phyloP scores from a whole-genome alignment of 2,329 filamentous ascomycete genomes.

The Teratosphaeria destructans region DNA sequence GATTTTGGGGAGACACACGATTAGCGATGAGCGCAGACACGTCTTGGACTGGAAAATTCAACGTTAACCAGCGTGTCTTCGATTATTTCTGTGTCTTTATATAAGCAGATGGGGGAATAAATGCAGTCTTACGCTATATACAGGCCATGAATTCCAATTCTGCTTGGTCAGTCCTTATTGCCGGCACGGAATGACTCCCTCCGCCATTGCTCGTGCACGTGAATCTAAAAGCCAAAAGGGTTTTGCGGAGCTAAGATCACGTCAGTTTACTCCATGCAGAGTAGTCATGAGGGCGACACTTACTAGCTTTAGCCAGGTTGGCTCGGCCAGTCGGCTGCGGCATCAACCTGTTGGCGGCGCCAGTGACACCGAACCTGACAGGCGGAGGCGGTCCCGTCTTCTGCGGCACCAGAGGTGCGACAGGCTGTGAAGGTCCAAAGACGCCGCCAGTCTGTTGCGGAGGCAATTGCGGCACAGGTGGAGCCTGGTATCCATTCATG shows the following conservation, averaged over 20 bases:
- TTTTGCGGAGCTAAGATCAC: slow-evolving; percentile 50
- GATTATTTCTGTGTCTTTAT: no score
- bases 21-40: no score
- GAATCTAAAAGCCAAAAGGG: slow-evolving; percentile 53
- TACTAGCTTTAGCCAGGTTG: slow-evolving; percentile 91
- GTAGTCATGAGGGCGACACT: slow-evolving; percentile 38
- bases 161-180: no score
- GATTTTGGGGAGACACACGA: no score
- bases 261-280: slow-evolving; percentile 5
- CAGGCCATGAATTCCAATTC: no score
- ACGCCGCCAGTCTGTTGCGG: slow-evolving; percentile 42
- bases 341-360: slow-evolving; percentile 62
- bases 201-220: background rate
- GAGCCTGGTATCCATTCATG: background rate
- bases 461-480: slow-evolving; percentile 41
- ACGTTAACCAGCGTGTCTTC: no score
- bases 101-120: no score
- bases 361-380: slow-evolving; percentile 74
- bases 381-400: slow-evolving; percentile 79
- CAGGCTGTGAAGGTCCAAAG: slow-evolving; percentile 27
- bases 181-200: background rate
- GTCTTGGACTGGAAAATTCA: no score
- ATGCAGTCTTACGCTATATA: no score
- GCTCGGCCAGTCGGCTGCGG: slow-evolving; percentile 85
- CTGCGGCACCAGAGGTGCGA: slow-evolving; percentile 59